Evolutionary conservation across 371 early-diverging fungal genomes (phyloP).

Genomic region (Mucor indicus): DNA sequence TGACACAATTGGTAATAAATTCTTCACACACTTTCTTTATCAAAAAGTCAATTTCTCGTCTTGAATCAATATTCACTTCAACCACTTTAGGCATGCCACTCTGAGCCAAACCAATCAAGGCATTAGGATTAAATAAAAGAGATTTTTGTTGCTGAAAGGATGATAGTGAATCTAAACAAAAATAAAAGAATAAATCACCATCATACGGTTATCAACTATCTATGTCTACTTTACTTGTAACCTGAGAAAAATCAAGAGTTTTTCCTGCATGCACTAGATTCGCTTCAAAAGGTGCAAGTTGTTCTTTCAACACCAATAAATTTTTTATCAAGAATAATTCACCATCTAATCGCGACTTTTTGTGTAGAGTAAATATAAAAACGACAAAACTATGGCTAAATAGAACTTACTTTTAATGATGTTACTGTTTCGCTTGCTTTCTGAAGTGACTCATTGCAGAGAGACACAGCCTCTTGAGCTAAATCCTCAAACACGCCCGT

Average conservation of each 20-base stretch:
- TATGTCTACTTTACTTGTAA: constrained; percentile 38
- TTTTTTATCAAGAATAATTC: constrained; percentile 82
- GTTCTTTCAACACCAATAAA: constrained; percentile 76
- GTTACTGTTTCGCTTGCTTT: constrained; percentile 46
- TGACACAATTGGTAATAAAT: constrained; percentile 67
- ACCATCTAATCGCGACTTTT: constrained; percentile 63
- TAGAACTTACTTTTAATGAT: constrained; percentile 24
- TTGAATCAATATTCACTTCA: constrained; percentile 54
- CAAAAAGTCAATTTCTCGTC: constrained; percentile 67
- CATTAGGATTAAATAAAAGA: constrained; percentile 41
- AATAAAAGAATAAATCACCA: no score
- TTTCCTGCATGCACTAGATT: constrained; percentile 69
- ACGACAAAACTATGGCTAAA: no score
- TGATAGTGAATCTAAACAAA: constrained; percentile 36
- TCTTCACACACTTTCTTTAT: constrained; percentile 74
- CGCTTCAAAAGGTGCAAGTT: constrained; percentile 74
- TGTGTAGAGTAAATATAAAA: no score
- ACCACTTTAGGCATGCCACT: constrained; percentile 60
- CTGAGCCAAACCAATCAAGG: constrained; percentile 53
- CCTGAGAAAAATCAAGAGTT: constrained; percentile 64
- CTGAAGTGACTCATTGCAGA: constrained; percentile 63
- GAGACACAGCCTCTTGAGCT: constrained; percentile 77
- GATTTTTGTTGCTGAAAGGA: constrained; percentile 45
- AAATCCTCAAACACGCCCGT: constrained; percentile 77
- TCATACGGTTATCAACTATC: no score